Percentiles rank a stretch among this genome's conserved stretches.
Conservation (phyloP, 75 land plant genomes). For the Sequoia sempervirens region DNA sequence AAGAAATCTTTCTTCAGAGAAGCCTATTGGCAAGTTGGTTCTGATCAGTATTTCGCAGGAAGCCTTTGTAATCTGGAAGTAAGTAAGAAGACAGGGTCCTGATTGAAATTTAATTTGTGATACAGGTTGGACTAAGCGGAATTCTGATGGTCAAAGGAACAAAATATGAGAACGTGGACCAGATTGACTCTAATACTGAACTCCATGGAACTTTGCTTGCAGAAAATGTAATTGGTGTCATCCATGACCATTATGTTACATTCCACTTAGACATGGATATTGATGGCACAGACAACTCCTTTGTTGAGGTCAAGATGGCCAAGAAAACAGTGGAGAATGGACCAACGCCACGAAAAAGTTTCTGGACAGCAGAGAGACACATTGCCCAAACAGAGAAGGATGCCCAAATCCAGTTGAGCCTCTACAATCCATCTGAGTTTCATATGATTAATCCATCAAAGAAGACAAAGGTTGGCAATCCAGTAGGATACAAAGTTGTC, state of each 20-base stretch:
- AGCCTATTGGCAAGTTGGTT: not conserved
- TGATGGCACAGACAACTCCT: slow-evolving; percentile 77
- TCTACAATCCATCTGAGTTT: slow-evolving; percentile 71
- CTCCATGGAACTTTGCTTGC: slow-evolving; percentile 64
- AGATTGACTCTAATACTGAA: slow-evolving; percentile 24
- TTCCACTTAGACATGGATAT: slow-evolving; percentile 85
- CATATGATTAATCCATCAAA: slow-evolving; percentile 64
- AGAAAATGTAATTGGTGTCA: slow-evolving; percentile 75
- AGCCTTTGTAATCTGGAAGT: not conserved
- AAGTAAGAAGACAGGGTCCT: not conserved
- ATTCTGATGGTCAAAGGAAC: slow-evolving; percentile 74
- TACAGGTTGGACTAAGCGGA: slow-evolving; percentile 78
- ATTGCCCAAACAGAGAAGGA: slow-evolving; percentile 78
- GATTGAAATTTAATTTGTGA: not conserved
- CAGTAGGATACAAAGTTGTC: slow-evolving; percentile 74
- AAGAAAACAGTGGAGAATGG: slow-evolving; percentile 27
- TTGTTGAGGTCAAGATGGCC: slow-evolving; percentile 55
- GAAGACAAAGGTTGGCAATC: slow-evolving; percentile 70
- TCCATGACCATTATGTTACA: slow-evolving; percentile 80
- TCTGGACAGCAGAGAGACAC: slow-evolving; percentile 39
- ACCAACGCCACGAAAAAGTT: slow-evolving; percentile 62
- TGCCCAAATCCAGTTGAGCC: slow-evolving; percentile 60
- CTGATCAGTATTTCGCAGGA: not conserved
- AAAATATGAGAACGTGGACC: slow-evolving; percentile 33
- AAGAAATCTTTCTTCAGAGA: not conserved